These are phyloP conservation scores for Monosporozyma aerobia DNA, from an alignment of 805 yeast genomes.

Conservation along the genomic window DNA sequence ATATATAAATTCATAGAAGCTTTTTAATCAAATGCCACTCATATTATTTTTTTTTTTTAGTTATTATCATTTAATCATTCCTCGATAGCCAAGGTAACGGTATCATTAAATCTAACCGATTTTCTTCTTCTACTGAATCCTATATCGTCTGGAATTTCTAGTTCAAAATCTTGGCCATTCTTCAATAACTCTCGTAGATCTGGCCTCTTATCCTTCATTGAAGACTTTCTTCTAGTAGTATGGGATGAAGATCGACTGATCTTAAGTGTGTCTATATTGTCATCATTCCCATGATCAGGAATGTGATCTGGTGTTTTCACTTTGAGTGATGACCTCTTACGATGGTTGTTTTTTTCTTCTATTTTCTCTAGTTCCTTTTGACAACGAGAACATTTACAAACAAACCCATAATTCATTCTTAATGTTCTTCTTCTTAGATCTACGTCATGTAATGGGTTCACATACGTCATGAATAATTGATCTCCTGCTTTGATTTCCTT, in stretches of 20 bases:
- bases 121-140: constrained; percentile 35
- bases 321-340: neutral
- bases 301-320: neutral
- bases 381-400: constrained; percentile 61
- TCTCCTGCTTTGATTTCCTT: constrained; percentile 52
- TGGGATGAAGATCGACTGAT: neutral
- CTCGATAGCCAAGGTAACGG: constrained; percentile 44
- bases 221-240: constrained; percentile 22
- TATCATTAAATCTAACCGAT: constrained; percentile 57
- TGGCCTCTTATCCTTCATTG: constrained; percentile 26
- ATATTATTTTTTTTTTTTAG: neutral
- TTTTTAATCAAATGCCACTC: neutral
- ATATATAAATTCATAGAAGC: neutral
- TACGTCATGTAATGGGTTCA: constrained; percentile 54
- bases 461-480: constrained; percentile 62
- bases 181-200: constrained; percentile 43
- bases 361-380: constrained; percentile 36
- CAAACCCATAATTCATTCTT: constrained; percentile 71
- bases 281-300: neutral
- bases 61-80: constrained; percentile 8
- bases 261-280: neutral
- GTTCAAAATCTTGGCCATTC: constrained; percentile 38
- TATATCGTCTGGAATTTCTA: constrained; percentile 34
- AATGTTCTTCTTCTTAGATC: constrained; percentile 56
- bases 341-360: neutral